A percentile compares a stretch with the other conserved stretches of the same genome.
Conservation (phyloP, 1,284 basidiomycete genomes). For the Tylopilus sp. region DNA sequence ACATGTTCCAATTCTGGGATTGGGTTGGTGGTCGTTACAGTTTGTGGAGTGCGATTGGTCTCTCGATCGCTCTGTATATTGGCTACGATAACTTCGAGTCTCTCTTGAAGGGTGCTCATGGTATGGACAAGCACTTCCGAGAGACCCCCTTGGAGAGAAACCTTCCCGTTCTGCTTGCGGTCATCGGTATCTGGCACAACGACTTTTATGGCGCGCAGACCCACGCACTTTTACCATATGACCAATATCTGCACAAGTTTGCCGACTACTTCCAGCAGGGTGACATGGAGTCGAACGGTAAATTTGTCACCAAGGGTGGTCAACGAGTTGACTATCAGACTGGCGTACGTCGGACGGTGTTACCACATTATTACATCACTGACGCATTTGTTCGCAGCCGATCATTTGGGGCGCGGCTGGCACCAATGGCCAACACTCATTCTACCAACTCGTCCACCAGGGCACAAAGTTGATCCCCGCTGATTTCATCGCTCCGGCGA, state of each 20-base stretch:
- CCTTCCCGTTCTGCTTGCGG: constrained; percentile 91
- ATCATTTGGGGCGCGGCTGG: constrained; percentile 99
- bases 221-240: constrained; percentile 95
- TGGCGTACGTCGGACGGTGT: constrained; percentile 69
- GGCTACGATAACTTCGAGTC: constrained; percentile 96
- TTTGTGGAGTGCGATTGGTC: constrained; percentile 97
- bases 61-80: constrained; percentile 93
- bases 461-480: constrained; percentile 94
- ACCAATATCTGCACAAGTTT: constrained; percentile 99
- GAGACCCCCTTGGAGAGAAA: constrained; percentile 91
- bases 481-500: constrained; percentile 96
- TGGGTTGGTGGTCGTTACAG: constrained; percentile 99
- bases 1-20: constrained; percentile 99
- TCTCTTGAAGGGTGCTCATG: constrained; percentile 93
- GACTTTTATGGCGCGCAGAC: constrained; percentile 98
- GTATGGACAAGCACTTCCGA: constrained; percentile 98
- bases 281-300: constrained; percentile 99
- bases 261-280: constrained; percentile 99
- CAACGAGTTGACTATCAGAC: constrained; percentile 96
- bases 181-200: constrained; percentile 99
- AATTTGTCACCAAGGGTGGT: constrained; percentile 95
- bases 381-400: constrained; percentile 63
- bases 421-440: constrained; percentile 99
- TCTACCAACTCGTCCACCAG: constrained; percentile 98
- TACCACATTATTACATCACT: constrained; percentile 2